Evolutionary conservation across 805 yeast species (phyloP).

Genomic region (Wickerhamiella cacticola): DNA sequence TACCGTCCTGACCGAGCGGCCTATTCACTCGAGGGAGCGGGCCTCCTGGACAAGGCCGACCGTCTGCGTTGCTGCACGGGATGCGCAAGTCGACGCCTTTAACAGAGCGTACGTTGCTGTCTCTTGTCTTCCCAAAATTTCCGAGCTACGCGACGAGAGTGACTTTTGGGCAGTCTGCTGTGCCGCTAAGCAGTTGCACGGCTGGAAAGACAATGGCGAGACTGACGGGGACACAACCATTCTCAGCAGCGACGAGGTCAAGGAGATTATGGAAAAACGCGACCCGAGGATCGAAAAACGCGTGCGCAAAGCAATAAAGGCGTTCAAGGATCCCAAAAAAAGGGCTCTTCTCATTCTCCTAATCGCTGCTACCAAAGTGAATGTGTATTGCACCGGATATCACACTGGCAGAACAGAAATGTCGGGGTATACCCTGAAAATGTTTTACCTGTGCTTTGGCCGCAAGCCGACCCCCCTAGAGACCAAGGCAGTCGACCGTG

Average conservation of each 20-base stretch:
- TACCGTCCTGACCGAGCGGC: no score
- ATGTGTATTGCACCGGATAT: background rate
- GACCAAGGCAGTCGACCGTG: background rate
- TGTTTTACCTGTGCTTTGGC: background rate
- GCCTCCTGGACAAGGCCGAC: no score
- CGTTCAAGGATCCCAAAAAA: background rate
- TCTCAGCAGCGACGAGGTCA: background rate
- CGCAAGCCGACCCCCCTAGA: background rate
- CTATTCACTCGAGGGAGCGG: no score
- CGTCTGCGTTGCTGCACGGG: no score
- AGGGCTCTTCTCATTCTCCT: background rate
- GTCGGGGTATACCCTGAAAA: background rate
- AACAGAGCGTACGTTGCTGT: no score
- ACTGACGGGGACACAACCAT: background rate
- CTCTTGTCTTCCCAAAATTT: no score
- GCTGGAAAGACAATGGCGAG: background rate
- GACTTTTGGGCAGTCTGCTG: background rate
- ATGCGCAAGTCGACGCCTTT: no score
- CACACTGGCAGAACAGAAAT: background rate
- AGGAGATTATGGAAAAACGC: background rate
- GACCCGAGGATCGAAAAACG: background rate
- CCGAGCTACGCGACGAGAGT: no score
- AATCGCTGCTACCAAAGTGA: background rate
- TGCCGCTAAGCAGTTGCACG: background rate
- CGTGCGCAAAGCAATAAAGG: background rate